phyloP scores from a whole-genome alignment of 2,329 filamentous ascomycete species.

The Colletotrichum coccodes region DNA sequence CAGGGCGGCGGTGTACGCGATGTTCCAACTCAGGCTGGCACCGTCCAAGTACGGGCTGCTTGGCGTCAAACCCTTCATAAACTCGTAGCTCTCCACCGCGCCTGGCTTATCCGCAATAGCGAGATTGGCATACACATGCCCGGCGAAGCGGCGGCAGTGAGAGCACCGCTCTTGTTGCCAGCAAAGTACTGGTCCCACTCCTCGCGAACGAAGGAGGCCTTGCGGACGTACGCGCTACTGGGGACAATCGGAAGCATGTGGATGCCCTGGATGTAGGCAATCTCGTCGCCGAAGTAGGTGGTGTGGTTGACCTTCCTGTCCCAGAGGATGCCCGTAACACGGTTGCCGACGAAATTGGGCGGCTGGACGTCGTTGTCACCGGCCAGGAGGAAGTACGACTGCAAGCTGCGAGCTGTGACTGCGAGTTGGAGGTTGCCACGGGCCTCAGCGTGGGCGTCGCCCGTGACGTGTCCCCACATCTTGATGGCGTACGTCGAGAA shows the following conservation, averaged over 20 bases:
- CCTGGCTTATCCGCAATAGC: conserved; percentile 67
- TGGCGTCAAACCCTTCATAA: conserved; percentile 13
- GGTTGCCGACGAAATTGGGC: conserved; percentile 68
- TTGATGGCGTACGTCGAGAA: conserved; percentile 83
- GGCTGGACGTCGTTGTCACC: conserved; percentile 72
- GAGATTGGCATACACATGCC: conserved; percentile 79
- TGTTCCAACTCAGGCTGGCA: conserved; percentile 15
- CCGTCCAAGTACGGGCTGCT: not conserved
- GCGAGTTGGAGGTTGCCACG: conserved; percentile 80
- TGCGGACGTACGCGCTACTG: conserved; percentile 69
- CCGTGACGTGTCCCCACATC: conserved; percentile 81
- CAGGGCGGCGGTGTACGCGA: conserved; percentile 20
- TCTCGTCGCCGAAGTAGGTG: conserved; percentile 76
- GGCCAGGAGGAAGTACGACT: conserved; percentile 79
- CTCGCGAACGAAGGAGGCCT: conserved; percentile 71
- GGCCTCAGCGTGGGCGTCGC: conserved; percentile 78
- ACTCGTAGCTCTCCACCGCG: conserved; percentile 21
- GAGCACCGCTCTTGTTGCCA: conserved; percentile 51
- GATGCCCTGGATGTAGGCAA: conserved; percentile 69
- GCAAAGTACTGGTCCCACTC: conserved; percentile 68
- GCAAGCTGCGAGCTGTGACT: conserved; percentile 73
- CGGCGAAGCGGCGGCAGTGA: conserved; percentile 81
- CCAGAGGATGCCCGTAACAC: conserved; percentile 65
- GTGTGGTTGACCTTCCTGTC: conserved; percentile 89
- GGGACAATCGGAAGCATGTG: conserved; percentile 78